These are phyloP conservation scores for Bipolaris cookei DNA, from an alignment of 2,329 filamentous ascomycete species.

Conservation along the genomic window DNA sequence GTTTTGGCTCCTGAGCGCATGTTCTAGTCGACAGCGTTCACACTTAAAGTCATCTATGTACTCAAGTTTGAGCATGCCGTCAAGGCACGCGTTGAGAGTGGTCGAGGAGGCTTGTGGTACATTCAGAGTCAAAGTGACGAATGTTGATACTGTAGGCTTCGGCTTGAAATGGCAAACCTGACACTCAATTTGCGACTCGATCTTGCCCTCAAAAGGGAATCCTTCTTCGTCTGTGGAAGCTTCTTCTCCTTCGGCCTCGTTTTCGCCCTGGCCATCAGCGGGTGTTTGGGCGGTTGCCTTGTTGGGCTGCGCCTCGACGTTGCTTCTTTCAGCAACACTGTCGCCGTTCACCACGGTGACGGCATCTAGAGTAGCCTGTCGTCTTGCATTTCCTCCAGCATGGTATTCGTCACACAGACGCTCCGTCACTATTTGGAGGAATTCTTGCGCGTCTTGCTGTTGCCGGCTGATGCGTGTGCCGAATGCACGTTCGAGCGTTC, in stretches of 20 bases:
- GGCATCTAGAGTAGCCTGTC: slow-evolving; percentile 55
- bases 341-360: slow-evolving; percentile 28
- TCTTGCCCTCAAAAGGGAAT: slow-evolving; percentile 89
- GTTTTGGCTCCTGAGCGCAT: slow-evolving; percentile 71
- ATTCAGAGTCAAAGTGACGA: slow-evolving; percentile 89
- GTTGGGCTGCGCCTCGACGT: slow-evolving; percentile 37
- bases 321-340: slow-evolving; percentile 24
- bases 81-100: slow-evolving; percentile 85
- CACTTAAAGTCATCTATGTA: slow-evolving; percentile 97
- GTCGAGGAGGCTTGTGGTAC: slow-evolving; percentile 83
- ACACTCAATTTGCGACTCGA: slow-evolving; percentile 96
- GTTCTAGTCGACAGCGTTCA: slow-evolving; percentile 86
- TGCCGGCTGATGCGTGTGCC: slow-evolving; percentile 88
- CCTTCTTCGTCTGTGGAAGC: slow-evolving; percentile 63
- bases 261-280: slow-evolving; percentile 44
- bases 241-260: slow-evolving; percentile 24
- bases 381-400: slow-evolving; percentile 76
- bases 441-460: slow-evolving; percentile 98
- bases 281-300: slow-evolving; percentile 27
- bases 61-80: slow-evolving; percentile 92
- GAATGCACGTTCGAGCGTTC: slow-evolving; percentile 83
- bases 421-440: slow-evolving; percentile 91
- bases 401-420: slow-evolving; percentile 93
- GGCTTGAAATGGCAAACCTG: slow-evolving; percentile 88
- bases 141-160: slow-evolving; percentile 79